Evolutionary conservation across 1,139 yeast genomes (phyloP), one percentile per base, ranked within the genome.

Genomic region (Geotrichum phurueaensis): DNA sequence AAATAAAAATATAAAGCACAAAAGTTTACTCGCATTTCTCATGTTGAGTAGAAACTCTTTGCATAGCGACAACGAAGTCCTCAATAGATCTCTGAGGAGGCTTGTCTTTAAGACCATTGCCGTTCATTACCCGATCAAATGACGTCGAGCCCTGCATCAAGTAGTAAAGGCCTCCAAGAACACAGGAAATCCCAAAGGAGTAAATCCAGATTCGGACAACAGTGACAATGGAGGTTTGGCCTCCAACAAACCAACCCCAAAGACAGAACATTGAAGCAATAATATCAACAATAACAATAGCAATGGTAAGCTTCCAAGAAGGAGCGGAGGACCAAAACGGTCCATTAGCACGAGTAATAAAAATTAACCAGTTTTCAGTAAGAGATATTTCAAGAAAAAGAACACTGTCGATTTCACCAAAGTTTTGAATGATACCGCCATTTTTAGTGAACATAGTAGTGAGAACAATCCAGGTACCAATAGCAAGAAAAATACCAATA

Each of bases 1-100:
- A 18, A 33, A 22, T 51, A 51, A 33, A 10, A 51, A 31, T 31
- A 12, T 50, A 7, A 33, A 27, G 1, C 9, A 27, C 9, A 27
- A 27, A 27, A 27, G n/a, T 23, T 60, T 69, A 74, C 58, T 70
- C 69, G 55, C 71, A 78, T 76, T 82, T 81, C 84, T 91, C 97
- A 82, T 91, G 97, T 82, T 90, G 97, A 79, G 97, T 91, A 70
- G 97, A 91, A 69, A 91, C 97, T 84, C 97, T 88, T 84, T 89
- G 94, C 97, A 91, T 90, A 73, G 97, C 90, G 73, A 89, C 90
- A 78, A 91, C 84, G 84, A 91, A 91, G 80, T 91, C 97, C 83
- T 91, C 98, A 68, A 91, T 79, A 65, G 95, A 84, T 84, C 97
- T 88, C 69, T 76, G 78, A 78, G 87, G 84, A 65, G 83, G 81